Evolutionary conservation across 352 stramenopile genomes (phyloP).

Genomic region (Phytophthora ramorum): DNA sequence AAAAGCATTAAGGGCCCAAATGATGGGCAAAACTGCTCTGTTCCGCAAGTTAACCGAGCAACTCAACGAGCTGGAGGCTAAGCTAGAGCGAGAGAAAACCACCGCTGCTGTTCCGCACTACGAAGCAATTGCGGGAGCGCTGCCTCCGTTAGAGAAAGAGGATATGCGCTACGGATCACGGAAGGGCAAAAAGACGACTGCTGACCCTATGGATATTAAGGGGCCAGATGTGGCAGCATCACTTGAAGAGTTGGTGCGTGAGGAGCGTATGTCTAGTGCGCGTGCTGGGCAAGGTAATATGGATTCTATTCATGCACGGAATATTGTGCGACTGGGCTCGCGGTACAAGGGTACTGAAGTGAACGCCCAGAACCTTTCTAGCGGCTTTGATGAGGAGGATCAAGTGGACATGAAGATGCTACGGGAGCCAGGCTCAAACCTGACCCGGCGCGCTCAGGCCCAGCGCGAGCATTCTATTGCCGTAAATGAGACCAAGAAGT

Average conservation of each 20-base stretch:
- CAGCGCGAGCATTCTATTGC: slow-evolving; percentile 60
- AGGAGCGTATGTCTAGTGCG: slow-evolving; percentile 70
- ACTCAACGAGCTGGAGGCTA: slow-evolving; percentile 82
- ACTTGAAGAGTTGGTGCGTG: slow-evolving; percentile 79
- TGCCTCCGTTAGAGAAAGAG: slow-evolving; percentile 76
- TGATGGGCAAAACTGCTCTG: slow-evolving; percentile 79
- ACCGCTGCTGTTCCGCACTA: slow-evolving; percentile 60
- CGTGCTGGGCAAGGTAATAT: slow-evolving; percentile 61
- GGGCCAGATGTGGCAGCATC: slow-evolving; percentile 42
- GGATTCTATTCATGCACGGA: slow-evolving; percentile 70
- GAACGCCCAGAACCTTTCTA: slow-evolving; percentile 67
- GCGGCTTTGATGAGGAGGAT: slow-evolving; percentile 86
- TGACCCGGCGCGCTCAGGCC: slow-evolving; percentile 65
- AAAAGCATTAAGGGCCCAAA: slow-evolving; percentile 78
- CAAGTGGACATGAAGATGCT: slow-evolving; percentile 77
- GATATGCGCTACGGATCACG: slow-evolving; percentile 64
- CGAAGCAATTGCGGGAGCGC: slow-evolving; percentile 58
- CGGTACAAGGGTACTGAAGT: slow-evolving; percentile 78
- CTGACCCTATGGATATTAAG: slow-evolving; percentile 21
- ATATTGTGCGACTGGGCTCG: slow-evolving; percentile 78
- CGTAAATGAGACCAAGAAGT: slow-evolving; percentile 72
- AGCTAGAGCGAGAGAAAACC: slow-evolving; percentile 50
- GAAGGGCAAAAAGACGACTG: slow-evolving; percentile 71
- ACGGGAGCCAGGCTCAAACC: slow-evolving; percentile 44
- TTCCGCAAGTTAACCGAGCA: slow-evolving; percentile 82